Percentiles rank a stretch among this genome's conserved stretches.
Evolutionary conservation across 2,329 filamentous ascomycete genomes (phyloP).

Genomic region (Simplicillium sp.): DNA sequence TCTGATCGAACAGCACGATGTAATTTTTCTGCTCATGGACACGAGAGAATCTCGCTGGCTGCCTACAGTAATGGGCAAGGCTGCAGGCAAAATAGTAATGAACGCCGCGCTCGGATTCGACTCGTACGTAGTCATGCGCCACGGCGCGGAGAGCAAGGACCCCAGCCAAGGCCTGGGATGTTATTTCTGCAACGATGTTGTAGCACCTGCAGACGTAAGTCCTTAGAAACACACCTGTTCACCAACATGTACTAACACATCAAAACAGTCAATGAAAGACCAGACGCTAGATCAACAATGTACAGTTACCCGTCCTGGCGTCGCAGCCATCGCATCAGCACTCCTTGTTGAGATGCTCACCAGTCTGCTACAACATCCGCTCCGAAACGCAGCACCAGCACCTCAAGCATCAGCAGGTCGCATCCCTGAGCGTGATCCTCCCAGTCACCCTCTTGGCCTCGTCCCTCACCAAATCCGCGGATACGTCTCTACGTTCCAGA

Average conservation of each 20-base stretch:
- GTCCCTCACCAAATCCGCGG: conserved; percentile 76
- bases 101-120: conserved; percentile 96
- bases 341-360: conserved; percentile 84
- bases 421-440: conserved; percentile 43
- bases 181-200: conserved; percentile 98
- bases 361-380: conserved; percentile 78
- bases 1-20: conserved; percentile 79
- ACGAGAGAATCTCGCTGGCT: conserved; percentile 91
- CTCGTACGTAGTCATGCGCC: conserved; percentile 93
- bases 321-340: conserved; percentile 86
- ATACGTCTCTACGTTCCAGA: conserved; percentile 65
- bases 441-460: conserved; percentile 53
- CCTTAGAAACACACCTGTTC: too few relatives aligned
- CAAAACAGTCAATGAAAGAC: conserved; percentile 77
- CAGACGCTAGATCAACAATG: conserved; percentile 96
- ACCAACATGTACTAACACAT: background rate
- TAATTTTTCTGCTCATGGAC: conserved; percentile 94
- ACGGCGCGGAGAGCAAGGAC: conserved; percentile 59
- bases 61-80: conserved; percentile 92
- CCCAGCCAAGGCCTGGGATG: conserved; percentile 70
- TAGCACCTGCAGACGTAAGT: conserved; percentile 84
- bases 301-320: conserved; percentile 88
- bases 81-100: conserved; percentile 87
- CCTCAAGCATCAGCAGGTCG: conserved; percentile 31
- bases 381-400: conserved; percentile 53